phyloP scores from a whole-genome alignment of 2,329 filamentous ascomycete species.

The Mariannaea elegans region DNA sequence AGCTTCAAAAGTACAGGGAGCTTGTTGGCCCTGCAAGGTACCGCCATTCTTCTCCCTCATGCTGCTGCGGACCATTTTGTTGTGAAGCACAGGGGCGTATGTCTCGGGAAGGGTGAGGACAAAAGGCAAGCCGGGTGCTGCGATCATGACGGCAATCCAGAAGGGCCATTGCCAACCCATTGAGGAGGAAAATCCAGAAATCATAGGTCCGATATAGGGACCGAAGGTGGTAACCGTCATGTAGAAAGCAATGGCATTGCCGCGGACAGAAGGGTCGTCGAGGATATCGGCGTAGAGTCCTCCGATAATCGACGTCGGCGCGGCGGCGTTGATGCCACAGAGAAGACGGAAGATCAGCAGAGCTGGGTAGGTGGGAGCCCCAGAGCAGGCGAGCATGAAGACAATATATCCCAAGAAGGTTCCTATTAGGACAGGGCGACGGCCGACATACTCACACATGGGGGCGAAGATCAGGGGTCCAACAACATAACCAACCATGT shows the following conservation, averaged over 20 bases:
- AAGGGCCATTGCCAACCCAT: constrained; percentile 53
- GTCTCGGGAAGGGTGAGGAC: constrained; percentile 54
- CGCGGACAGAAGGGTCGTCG: constrained; percentile 43
- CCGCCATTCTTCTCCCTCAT: constrained; percentile 54
- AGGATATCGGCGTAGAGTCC: constrained; percentile 47
- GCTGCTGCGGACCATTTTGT: constrained; percentile 56
- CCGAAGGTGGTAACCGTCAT: constrained; percentile 46
- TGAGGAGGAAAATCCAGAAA: constrained; percentile 60
- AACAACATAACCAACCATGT: constrained; percentile 48
- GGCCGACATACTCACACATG: constrained; percentile 47
- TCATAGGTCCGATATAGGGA: constrained; percentile 58
- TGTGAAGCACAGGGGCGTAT: constrained; percentile 60
- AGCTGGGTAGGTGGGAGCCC: constrained; percentile 52
- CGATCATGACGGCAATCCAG: constrained; percentile 49
- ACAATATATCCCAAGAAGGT: constrained; percentile 46
- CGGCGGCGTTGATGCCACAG: constrained; percentile 45
- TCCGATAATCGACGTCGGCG: constrained; percentile 46
- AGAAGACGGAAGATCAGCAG: constrained; percentile 53
- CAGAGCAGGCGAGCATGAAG: constrained; percentile 49
- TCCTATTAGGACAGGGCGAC: constrained; percentile 44
- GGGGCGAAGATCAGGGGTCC: constrained; percentile 47
- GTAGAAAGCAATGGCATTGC: constrained; percentile 46
- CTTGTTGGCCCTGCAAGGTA: constrained; percentile 34
- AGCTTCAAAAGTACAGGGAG: constrained; percentile 47
- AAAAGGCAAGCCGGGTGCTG: constrained; percentile 40